phyloP scores from a whole-genome alignment of 129 eudicot species.

The Artemisia argyi region DNA sequence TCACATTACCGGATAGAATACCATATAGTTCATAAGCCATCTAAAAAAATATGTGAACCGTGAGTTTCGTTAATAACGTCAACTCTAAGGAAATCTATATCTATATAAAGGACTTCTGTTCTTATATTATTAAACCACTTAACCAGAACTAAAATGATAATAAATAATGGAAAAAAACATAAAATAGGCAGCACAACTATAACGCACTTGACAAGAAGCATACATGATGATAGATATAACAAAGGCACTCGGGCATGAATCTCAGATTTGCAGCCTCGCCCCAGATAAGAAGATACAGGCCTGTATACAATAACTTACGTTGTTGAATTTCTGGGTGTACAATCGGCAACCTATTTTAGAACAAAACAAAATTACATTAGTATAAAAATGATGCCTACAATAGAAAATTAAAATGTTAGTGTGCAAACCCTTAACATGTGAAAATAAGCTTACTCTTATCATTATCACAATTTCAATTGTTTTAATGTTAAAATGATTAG shows the following conservation, averaged over 20 bases:
- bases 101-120: too few relatives aligned
- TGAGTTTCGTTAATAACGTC: background rate
- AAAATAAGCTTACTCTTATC: too few relatives aligned
- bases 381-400: background rate
- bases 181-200: too few relatives aligned
- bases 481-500: too few relatives aligned
- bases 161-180: too few relatives aligned
- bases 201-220: slow-evolving; percentile 15
- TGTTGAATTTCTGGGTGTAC: slow-evolving; percentile 98
- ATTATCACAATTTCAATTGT: too few relatives aligned
- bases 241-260: slow-evolving; percentile 99
- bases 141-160: too few relatives aligned
- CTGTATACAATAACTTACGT: slow-evolving; percentile 88
- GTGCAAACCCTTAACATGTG: too few relatives aligned
- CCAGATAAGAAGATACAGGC: slow-evolving; percentile 93
- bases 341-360: slow-evolving; percentile 77
- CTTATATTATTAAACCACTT: too few relatives aligned
- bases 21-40: slow-evolving; percentile 99
- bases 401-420: background rate
- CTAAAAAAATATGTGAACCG: slow-evolving; percentile 34
- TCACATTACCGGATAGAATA: slow-evolving; percentile 98
- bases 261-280: slow-evolving; percentile 99
- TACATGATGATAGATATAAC: slow-evolving; percentile 99
- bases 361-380: slow-evolving; percentile 17
- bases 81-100: background rate